Conservation (phyloP, 2,329 filamentous ascomycete species). For the Neopestalotiopsis rosae region DNA sequence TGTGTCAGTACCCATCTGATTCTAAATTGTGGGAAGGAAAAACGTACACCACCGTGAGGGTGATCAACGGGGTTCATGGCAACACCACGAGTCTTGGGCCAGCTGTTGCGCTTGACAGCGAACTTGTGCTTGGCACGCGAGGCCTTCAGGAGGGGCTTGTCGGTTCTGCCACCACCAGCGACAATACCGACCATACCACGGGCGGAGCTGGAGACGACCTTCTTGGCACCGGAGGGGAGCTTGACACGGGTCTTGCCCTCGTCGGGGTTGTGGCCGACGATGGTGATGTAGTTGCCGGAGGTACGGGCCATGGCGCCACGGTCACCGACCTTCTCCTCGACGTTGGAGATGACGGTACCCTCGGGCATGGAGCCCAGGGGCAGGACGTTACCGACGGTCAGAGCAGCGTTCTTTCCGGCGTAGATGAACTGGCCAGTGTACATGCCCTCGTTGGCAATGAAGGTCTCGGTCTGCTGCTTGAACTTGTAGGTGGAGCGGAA, state of each 20-base stretch:
- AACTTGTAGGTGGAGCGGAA: constrained; percentile 99
- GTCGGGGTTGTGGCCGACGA: constrained; percentile 96
- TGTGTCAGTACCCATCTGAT: constrained; percentile 46
- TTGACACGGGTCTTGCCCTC: constrained; percentile 99
- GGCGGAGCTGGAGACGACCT: constrained; percentile 89
- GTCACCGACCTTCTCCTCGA: constrained; percentile 98
- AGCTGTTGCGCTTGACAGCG: constrained; percentile 99
- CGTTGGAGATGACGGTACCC: constrained; percentile 99
- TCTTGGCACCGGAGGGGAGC: constrained; percentile 98
- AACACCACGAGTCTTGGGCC: constrained; percentile 99
- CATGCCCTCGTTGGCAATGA: constrained; percentile 99
- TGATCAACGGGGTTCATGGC: constrained; percentile 99
- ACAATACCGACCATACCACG: constrained; percentile 99
- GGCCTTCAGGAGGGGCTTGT: constrained; percentile 99
- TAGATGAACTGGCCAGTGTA: constrained; percentile 99
- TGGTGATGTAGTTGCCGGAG: constrained; percentile 98
- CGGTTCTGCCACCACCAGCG: constrained; percentile 98
- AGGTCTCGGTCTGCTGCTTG: constrained; percentile 97
- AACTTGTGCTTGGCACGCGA: constrained; percentile 99
- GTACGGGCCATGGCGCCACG: constrained; percentile 95
- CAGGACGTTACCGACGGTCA: constrained; percentile 97
- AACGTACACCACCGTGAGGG: constrained; percentile 86
- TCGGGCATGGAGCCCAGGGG: constrained; percentile 94
- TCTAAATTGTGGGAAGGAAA: background rate
- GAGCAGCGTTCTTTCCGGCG: constrained; percentile 96